Evolutionary conservation across 441 rosid genomes (phyloP).

Genomic region (Mallotus repandus): DNA sequence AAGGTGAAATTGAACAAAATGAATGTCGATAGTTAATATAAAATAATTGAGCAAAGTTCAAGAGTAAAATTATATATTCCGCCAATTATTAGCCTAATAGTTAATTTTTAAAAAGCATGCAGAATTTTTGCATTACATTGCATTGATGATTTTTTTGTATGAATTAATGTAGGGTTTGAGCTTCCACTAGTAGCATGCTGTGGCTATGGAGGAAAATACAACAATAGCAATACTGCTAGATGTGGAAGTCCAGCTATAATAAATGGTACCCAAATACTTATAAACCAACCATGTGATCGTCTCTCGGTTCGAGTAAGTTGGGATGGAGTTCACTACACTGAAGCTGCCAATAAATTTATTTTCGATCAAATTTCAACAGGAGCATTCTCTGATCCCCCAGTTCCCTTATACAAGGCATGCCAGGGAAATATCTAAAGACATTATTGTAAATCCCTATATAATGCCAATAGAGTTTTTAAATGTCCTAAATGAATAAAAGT

Average conservation of each 20-base stretch:
- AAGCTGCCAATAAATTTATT: constrained; percentile 74
- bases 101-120: too few relatives aligned
- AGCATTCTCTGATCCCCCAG: constrained; percentile 55
- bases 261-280: background rate
- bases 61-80: too few relatives aligned
- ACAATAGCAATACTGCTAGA: background rate
- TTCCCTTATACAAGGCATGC: constrained; percentile 59
- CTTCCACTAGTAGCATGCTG: constrained; percentile 14
- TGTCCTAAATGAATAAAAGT: background rate
- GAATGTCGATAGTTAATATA: too few relatives aligned
- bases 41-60: too few relatives aligned
- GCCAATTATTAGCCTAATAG: too few relatives aligned
- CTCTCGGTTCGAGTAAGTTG: constrained; percentile 45
- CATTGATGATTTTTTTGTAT: too few relatives aligned
- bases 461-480: too few relatives aligned
- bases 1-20: too few relatives aligned
- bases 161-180: constrained; percentile 14
- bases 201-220: constrained; percentile 17
- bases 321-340: constrained; percentile 79
- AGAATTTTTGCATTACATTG: too few relatives aligned
- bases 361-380: constrained; percentile 55
- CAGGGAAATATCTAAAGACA: constrained; percentile 5
- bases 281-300: background rate
- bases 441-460: too few relatives aligned
- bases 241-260: constrained; percentile 1